Evolutionary conservation across 2,329 filamentous ascomycete genomes (phyloP).

Genomic region (Talaromyces sp.): DNA sequence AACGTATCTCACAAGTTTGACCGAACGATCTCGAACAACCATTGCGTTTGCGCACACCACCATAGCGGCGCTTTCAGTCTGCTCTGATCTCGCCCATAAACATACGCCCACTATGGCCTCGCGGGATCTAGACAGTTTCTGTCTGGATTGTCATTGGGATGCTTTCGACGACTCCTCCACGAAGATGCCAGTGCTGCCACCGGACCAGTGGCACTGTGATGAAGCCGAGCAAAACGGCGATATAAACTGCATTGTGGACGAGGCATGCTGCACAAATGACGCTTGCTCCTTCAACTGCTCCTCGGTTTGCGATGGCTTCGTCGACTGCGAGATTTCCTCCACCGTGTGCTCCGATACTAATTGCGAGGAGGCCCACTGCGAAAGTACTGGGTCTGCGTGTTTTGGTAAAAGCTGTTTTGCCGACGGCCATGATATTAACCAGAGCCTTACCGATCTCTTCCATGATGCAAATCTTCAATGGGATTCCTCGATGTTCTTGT

Average conservation of each 20-base stretch:
- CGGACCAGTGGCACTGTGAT: constrained; percentile 25
- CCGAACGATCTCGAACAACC: background rate
- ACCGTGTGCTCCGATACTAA: constrained; percentile 30
- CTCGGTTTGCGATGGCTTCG: constrained; percentile 36
- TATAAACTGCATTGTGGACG: constrained; percentile 23
- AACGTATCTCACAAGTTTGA: background rate
- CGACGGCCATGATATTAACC: constrained; percentile 17
- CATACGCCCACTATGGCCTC: constrained; percentile 20
- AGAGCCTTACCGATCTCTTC: constrained; percentile 27
- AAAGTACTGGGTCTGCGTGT: constrained; percentile 28
- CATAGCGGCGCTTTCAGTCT: background rate
- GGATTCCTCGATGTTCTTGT: constrained; percentile 22
- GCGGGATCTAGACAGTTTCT: constrained; percentile 28
- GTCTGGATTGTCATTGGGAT: constrained; percentile 38
- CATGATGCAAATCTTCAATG: constrained; percentile 24
- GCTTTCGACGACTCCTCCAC: constrained; percentile 25
- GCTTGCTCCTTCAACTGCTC: constrained; percentile 32
- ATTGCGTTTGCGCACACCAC: background rate
- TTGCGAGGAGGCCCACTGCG: constrained; percentile 22
- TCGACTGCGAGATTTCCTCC: constrained; percentile 31
- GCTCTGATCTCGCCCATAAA: background rate
- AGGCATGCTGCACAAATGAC: constrained; percentile 35
- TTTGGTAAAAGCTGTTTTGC: constrained; percentile 34
- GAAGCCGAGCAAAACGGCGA: constrained; percentile 22
- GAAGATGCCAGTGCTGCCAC: constrained; percentile 19